Base-by-base conservation (phyloP, 2,329 filamentous ascomycete species). In the Arthrobotrys sphaeroides region DNA sequence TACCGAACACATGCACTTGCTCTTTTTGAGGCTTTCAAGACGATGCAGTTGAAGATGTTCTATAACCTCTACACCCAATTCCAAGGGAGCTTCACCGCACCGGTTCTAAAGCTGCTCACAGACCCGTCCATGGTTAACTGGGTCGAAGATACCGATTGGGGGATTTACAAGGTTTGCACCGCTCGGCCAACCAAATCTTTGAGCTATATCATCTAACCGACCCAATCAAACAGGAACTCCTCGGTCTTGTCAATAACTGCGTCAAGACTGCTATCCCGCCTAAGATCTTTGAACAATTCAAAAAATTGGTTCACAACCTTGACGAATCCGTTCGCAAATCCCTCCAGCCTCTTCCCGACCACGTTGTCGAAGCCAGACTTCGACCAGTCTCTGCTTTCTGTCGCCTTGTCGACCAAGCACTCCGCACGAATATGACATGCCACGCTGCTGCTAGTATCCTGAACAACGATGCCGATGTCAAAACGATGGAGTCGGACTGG, bases 1-100 rank as follows among this genome's bases (percentile, higher is more conserved):
- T 99, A 99, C 81, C 89, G 93, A 57, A 95, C 94, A 1, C 94
- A 98, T 81, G 97, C 94, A 82, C 97, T 95, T 12, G 97, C 94
- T 0, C 87, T 99, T 3, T 91, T 99, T 31, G 95, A 99, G 83
- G 94, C 93, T 79, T 93, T 99, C 77, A 91, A 95, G 28, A 98
- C 92, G 82, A 97, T 94, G 86, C 96, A 95, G 81, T 93, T 97
- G 82, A 96, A 97, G 84, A 94, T 93, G 5, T 96, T 99, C 82
- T 96, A 97, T 82, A 92, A 96, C 78, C 88, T 97, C 13, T 97
- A 96, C 82, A 94, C 91, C 4, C 95, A 94, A 0, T 98, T 99
- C 82, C 93, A 97, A 80, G 95, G 95, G 66, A 98, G 94, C 1
- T 87, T 99, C 80, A 99, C 95, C 0, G 96, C 97, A 83, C 95